phyloP scores from a whole-genome alignment of 331 rosid genomes.

The Telfairia occidentalis region DNA sequence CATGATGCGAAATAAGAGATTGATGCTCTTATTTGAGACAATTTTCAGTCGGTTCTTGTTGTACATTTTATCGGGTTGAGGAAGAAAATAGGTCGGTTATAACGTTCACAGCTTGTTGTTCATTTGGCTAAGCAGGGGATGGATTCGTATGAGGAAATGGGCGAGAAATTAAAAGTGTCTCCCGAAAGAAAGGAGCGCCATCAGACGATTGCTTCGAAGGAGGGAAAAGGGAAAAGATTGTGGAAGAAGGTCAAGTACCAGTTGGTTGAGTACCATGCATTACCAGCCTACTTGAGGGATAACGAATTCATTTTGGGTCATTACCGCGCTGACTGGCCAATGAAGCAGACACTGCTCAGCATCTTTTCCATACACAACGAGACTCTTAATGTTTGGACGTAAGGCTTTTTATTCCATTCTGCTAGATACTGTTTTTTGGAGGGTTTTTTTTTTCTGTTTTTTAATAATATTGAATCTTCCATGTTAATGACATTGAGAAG shows the following conservation, averaged over 20 bases:
- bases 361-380: constrained; percentile 82
- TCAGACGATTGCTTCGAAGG: constrained; percentile 14
- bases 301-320: constrained; percentile 71
- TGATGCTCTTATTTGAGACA: not conserved
- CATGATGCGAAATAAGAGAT: not conserved
- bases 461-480: not conserved
- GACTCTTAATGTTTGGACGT: constrained; percentile 98
- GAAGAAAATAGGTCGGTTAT: not conserved
- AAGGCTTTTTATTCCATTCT: constrained; percentile 20
- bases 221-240: constrained; percentile 53
- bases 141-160: constrained; percentile 19
- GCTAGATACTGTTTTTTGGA: not conserved
- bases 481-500: not conserved
- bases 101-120: constrained; percentile 5
- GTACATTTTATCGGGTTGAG: not conserved
- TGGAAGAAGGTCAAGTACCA: constrained; percentile 94
- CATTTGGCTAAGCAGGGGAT: constrained; percentile 23
- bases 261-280: constrained; percentile 74
- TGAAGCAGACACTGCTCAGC: constrained; percentile 73
- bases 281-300: constrained; percentile 79
- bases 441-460: no score
- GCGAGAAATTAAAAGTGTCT: constrained; percentile 13
- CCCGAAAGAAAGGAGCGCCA: constrained; percentile 27
- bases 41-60: not conserved
- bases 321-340: constrained; percentile 84